Evolutionary conservation across 2,329 filamentous ascomycete genomes (phyloP).

Genomic region (Mariannaea elegans): DNA sequence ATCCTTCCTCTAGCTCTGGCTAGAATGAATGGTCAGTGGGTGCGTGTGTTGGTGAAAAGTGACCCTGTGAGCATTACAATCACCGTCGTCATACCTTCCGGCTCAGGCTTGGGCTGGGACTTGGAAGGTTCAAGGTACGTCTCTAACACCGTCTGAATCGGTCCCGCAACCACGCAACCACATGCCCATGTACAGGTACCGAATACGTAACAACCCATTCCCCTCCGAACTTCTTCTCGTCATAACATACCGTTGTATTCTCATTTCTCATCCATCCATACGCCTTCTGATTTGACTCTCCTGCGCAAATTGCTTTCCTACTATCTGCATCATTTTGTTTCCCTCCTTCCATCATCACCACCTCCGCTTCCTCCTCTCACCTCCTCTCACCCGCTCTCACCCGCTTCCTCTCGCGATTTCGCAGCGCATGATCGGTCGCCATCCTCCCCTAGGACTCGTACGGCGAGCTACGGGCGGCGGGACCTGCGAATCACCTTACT

Average conservation of each 20-base stretch:
- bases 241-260: background rate
- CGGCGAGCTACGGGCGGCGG: constrained; percentile 14
- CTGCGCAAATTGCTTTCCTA: background rate
- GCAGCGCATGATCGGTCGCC: constrained; percentile 14
- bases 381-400: constrained; percentile 3
- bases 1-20: too few relatives aligned
- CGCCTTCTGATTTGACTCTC: background rate
- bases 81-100: constrained; percentile 19
- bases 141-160: background rate
- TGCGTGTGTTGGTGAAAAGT: too few relatives aligned
- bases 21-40: too few relatives aligned
- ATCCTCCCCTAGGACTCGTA: constrained; percentile 9
- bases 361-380: constrained; percentile 2
- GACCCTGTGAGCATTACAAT: background rate
- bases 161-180: constrained; percentile 15
- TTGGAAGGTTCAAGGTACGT: background rate
- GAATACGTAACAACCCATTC: background rate
- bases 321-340: background rate
- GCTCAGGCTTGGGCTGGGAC: background rate
- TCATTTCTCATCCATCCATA: background rate
- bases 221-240: background rate
- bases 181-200: constrained; percentile 9
- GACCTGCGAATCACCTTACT: constrained; percentile 26
- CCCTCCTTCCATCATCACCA: background rate
- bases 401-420: background rate